These are phyloP conservation scores for Gossypium aridum DNA, from an alignment of 441 rosid genomes.

Conservation along the genomic window DNA sequence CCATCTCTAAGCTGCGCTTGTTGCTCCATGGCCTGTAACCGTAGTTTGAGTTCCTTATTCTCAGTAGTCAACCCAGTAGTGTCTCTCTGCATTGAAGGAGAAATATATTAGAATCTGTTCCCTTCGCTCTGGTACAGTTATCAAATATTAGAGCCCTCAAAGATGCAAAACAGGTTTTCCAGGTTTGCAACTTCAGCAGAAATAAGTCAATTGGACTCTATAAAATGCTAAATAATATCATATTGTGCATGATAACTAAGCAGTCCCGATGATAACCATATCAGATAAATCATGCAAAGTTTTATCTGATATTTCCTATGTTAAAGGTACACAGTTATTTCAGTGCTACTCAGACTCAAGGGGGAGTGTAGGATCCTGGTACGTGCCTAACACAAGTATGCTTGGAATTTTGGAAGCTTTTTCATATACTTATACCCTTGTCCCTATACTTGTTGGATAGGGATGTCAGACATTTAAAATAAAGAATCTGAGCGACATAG, in stretches of 20 bases:
- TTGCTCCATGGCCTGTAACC: constrained; percentile 91
- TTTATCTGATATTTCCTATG: background rate
- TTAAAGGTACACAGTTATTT: background rate
- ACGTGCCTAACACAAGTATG: no score
- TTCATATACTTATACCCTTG: no score
- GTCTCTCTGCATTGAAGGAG: constrained; percentile 55
- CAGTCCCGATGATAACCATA: background rate
- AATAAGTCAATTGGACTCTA: background rate
- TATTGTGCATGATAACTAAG: background rate
- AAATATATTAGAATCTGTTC: constrained; percentile 3
- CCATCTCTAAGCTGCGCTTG: constrained; percentile 76
- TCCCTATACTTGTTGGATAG: no score
- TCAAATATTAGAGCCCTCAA: background rate
- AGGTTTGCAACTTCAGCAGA: constrained; percentile 2
- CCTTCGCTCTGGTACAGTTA: background rate
- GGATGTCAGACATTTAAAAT: no score
- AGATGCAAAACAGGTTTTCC: background rate
- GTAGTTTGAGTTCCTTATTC: constrained; percentile 88
- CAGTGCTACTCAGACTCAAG: background rate
- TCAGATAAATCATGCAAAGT: background rate
- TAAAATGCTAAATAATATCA: background rate
- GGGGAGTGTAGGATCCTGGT: no score
- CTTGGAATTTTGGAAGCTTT: no score
- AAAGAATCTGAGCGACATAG: no score
- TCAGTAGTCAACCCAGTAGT: constrained; percentile 66